phyloP scores from a whole-genome alignment of 306 rosid genomes.

The Heteromeles arbutifolia region DNA sequence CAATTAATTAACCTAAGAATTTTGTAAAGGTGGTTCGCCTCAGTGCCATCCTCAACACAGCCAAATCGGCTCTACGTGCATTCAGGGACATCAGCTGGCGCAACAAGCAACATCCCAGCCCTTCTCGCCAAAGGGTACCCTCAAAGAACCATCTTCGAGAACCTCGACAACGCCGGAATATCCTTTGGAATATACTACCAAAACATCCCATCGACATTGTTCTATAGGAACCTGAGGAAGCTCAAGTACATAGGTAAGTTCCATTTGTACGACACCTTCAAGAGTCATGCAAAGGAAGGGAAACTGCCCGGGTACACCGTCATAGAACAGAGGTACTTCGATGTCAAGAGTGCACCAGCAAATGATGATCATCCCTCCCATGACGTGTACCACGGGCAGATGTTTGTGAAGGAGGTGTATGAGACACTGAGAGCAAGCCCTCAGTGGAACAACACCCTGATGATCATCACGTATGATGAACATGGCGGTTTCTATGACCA shows the following conservation, averaged over 20 bases:
- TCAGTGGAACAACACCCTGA: constrained; percentile 73
- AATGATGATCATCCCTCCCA: constrained; percentile 95
- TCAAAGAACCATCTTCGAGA: constrained; percentile 71
- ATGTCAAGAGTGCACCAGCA: constrained; percentile 40
- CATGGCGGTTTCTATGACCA: constrained; percentile 90
- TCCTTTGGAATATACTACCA: constrained; percentile 78
- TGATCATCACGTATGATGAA: constrained; percentile 77
- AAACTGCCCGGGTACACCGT: constrained; percentile 55
- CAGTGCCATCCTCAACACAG: constrained; percentile 76
- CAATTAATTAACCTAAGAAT: not conserved
- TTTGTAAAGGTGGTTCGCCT: constrained; percentile 61
- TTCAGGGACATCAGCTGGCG: constrained; percentile 73
- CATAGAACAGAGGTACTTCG: constrained; percentile 79
- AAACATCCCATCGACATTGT: constrained; percentile 63
- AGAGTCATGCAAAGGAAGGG: constrained; percentile 45
- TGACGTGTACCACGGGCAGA: constrained; percentile 76
- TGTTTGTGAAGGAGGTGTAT: constrained; percentile 83
- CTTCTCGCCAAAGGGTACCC: constrained; percentile 56
- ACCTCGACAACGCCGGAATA: constrained; percentile 41
- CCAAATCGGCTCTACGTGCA: constrained; percentile 84
- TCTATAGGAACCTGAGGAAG: constrained; percentile 61
- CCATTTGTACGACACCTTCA: constrained; percentile 47
- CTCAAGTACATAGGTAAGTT: constrained; percentile 48
- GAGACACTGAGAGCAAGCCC: constrained; percentile 78
- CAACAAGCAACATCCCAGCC: constrained; percentile 61